Conservation (phyloP, 2,329 filamentous ascomycete genomes). For the Trichoderma sp. region DNA sequence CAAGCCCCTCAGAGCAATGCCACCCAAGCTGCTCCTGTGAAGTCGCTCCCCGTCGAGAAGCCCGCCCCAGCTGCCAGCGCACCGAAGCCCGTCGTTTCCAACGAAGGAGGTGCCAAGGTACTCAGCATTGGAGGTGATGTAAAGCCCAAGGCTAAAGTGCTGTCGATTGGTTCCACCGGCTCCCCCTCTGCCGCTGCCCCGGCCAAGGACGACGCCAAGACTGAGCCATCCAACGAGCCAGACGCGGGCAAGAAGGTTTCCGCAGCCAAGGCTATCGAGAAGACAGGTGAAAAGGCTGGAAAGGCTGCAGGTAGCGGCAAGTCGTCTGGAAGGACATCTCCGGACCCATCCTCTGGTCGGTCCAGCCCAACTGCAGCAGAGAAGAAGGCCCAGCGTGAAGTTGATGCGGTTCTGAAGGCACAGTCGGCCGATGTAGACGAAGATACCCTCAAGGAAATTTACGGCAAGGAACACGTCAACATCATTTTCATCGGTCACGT, state of each 20-base stretch:
- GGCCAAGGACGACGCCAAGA: constrained; percentile 47
- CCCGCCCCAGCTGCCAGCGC: constrained; percentile 44
- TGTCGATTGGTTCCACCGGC: constrained; percentile 39
- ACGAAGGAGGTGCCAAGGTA: constrained; percentile 61
- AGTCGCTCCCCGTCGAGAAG: constrained; percentile 28
- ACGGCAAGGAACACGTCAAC: constrained; percentile 90
- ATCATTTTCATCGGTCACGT: constrained; percentile 98
- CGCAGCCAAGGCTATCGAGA: constrained; percentile 87
- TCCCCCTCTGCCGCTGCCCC: constrained; percentile 28
- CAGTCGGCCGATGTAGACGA: constrained; percentile 71
- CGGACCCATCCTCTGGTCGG: constrained; percentile 77
- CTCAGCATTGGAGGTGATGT: constrained; percentile 64
- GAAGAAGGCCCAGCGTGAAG: constrained; percentile 59
- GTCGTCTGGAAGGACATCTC: constrained; percentile 69
- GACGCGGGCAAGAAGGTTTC: constrained; percentile 81
- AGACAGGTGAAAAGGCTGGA: constrained; percentile 67
- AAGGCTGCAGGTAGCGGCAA: constrained; percentile 42
- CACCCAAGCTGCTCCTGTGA: constrained; percentile 48
- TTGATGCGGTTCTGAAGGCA: constrained; percentile 81
- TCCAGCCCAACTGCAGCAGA: constrained; percentile 69
- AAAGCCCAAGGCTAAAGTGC: constrained; percentile 51
- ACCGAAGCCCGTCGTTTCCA: constrained; percentile 53
- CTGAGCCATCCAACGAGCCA: constrained; percentile 48
- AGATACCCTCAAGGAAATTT: constrained; percentile 85
- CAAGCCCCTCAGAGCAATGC: constrained; percentile 25